Base-by-base conservation (phyloP, 179 eudicot genomes). In the Drosera spatulata region DNA sequence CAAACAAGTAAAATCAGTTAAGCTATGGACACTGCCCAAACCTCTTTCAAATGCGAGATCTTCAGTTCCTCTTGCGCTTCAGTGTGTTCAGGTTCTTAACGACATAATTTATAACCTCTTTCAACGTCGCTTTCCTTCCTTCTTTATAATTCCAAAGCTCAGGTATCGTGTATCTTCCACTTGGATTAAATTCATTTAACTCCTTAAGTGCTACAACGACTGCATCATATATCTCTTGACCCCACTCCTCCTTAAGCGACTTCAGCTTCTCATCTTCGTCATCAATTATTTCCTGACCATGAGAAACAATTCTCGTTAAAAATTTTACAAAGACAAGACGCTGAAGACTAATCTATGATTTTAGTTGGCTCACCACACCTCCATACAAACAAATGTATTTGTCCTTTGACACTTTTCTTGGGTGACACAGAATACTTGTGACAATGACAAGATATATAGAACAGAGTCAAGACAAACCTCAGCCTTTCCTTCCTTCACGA, bases 171-270 rank as follows among this genome's bases (percentile, higher is more conserved):
- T 76, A 79, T 59, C 84, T 69, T 14, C 87, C 87, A 72, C 87
- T 79, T n/a, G 81, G 79, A 65, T 83, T 83, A 58, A 77, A 83
- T n/a, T 80, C 85, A 65, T 83, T 80, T 41, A 83, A 60, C 70
- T 83, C 85, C 39, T 43, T 68, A 54, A 83, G 63, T 42, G 85
- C 88, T 54, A 65, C 65, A 6, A 58, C 58, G 8, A 83, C 88
- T 4, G 85, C 68, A 11, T 59, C 67, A 52, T 73, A 67, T 4
- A 77, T 79, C 22, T 71, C 85, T 9, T 67, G 70, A 6, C 84
- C 87, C 76, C 75, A 72, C 49, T 77, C 64, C n/a, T 69, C 66
- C 69, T 62, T 72, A 13, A 77, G 65, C 39, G 55, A 47, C 70
- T 64, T 80, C 62, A 83, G 61, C 55, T 80, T 83, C 53, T 80